Base-by-base conservation (phyloP, 805 yeast genomes). In the Clavispora asparagi region DNA sequence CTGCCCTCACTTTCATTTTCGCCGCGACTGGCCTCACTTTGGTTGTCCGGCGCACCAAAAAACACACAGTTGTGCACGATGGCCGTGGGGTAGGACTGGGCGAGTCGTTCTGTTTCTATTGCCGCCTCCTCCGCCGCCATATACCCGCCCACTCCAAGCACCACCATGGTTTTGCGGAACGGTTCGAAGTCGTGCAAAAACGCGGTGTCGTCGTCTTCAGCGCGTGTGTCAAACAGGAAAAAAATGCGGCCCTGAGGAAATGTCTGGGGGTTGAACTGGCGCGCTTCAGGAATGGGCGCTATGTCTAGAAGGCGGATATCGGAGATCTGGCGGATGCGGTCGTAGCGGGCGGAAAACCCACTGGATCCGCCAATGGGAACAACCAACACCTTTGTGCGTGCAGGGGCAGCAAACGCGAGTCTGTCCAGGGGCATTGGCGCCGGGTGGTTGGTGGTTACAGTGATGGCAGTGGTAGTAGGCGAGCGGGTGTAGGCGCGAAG, bases 171-270 rank as follows among this genome's bases (percentile, higher is more conserved):
- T 59, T 89, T 88, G 43, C 97, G 68, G 64, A 78, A 89, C 1
- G 97, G 96, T 65, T 94, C 97, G 52, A 92, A 81, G 63, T 92
- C 98, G 54, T 85, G 87, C 37, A 92, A 68, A 44, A 85, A 83
- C 7, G 82, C 64, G 26, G 85, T 74, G 36, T 79, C 82, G n/a
- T 72, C 73, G 45, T 79, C 83, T 1, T 76, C 68, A 7, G 67
- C 58, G 0, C 76, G 55, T 1, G 76, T 63, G 11, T 65, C 63
- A 52, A 81, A 80, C 46, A 82, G 82, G 57, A 77, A 87, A 12
- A 82, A 62, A 1, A 92, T 64, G 42, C 84, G 67, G 0, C 98
- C 98, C 42, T 76, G 75, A 1, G 97, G 96, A 56, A 80, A 87
- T 0, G 85, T 83, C 58, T 84, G 94, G 1, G 98, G 97, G 54